A percentile compares a stretch with the other conserved stretches of the same genome.
phyloP scores from a whole-genome alignment of 2,329 filamentous ascomycete genomes.

The Zymoseptoria passerinii region DNA sequence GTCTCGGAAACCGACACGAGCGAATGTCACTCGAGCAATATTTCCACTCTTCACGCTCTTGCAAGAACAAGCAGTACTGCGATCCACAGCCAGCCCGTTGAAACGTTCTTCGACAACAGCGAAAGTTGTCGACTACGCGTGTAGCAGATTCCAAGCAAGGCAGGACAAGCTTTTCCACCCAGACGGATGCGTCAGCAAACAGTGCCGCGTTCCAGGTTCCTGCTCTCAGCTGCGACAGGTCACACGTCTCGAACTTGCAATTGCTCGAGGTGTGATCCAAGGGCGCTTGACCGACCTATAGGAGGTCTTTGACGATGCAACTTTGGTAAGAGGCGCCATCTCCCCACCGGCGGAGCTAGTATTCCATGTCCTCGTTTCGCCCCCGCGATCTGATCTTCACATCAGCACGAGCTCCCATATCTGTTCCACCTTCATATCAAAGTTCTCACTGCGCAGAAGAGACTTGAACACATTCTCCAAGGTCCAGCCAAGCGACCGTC shows the following conservation, averaged over 20 bases:
- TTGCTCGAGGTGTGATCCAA: neutral
- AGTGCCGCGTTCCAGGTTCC: neutral
- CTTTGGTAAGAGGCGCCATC: neutral
- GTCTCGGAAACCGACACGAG: neutral
- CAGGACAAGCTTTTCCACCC: neutral
- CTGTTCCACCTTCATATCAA: neutral
- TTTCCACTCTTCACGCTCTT: too few species aligned
- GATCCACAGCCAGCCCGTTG: neutral
- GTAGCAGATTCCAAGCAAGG: neutral
- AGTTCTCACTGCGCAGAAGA: neutral
- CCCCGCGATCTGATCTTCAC: neutral
- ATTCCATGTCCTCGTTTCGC: neutral
- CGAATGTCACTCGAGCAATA: too few species aligned
- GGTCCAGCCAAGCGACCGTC: neutral
- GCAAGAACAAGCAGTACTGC: neutral
- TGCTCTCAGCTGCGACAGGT: neutral
- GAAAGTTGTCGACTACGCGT: neutral
- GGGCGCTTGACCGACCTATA: neutral
- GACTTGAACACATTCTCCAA: neutral
- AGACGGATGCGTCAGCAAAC: neutral
- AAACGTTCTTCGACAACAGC: neutral
- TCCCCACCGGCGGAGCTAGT: neutral
- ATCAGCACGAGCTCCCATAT: neutral
- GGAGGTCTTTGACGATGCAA: neutral
- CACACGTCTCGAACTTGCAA: neutral